Base-by-base conservation (phyloP, 1,284 basidiomycete species). In the Fistulina hepatica region DNA sequence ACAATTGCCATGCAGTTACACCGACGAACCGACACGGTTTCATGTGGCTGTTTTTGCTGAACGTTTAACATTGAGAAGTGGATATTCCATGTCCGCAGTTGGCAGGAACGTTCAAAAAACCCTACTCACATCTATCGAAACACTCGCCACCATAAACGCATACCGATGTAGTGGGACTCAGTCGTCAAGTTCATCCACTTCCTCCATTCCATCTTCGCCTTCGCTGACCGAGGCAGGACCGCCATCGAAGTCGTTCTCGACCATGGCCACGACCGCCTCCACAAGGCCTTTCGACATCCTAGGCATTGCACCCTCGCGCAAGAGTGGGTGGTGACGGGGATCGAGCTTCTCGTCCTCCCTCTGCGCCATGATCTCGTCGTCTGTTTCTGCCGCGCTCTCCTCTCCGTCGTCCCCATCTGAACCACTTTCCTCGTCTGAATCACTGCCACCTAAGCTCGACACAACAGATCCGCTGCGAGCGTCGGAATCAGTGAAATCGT, bases 241-340 rank as follows among this genome's bases (percentile, higher is more conserved):
- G 10, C 36, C 43, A 27, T 58, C 60, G 40, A 79, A 45, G 40
- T 75, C 76, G 1, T 59, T 61, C 43, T 69, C 63, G 4, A 81
- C 65, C 58, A 79, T 73, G 2, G 63, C 69, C 15, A 76, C 71
- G 4, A 70, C 76, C 61, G 73, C 71, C 26, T 81, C 73, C 39
- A 81, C 62, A 0, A 72, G 72, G 3, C 75, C 73, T 36, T 66
- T 69, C 23, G 74, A 76, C 71, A 83, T 76, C 34, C 60, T 59
- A 3, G 78, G 78, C 67, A 83, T 68, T 6, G 77, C 76, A 15
- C 78, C 80, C 0, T 74, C 70, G 10, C 70, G 64, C 42, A 83
- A 52, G 2, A 83, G 59, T 1, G 79, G 80, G 52, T 82, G 80
- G 35, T 64, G 60, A 17, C 63, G 64, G 5, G 69, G 68, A 32